phyloP scores from a whole-genome alignment of 345 rosid genomes.

The Boechera divaricarpa region DNA sequence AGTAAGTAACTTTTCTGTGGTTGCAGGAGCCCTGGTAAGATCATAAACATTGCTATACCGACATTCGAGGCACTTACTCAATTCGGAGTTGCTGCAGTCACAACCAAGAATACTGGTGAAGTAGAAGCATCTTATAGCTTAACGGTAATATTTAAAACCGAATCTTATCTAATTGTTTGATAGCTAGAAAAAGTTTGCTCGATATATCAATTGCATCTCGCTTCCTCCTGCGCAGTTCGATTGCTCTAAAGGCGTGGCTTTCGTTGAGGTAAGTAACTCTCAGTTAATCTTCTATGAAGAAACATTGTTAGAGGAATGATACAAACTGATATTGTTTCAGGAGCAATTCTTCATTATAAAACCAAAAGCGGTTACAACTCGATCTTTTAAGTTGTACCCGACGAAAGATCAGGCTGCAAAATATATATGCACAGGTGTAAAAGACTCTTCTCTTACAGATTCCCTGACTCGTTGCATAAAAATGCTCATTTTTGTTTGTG shows the following conservation, averaged over 20 bases:
- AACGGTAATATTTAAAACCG: conserved; percentile 55
- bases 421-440: conserved; percentile 68
- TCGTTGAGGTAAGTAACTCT: conserved; percentile 64
- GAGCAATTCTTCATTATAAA: conserved; percentile 92
- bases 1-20: conserved; percentile 13
- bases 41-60: conserved; percentile 68
- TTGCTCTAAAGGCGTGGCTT: conserved; percentile 79
- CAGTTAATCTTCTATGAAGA: background rate
- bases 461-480: background rate
- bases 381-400: conserved; percentile 78
- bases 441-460: background rate
- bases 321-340: conserved; percentile 47
- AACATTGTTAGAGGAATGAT: conserved; percentile 23
- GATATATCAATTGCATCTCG: conserved; percentile 10
- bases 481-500: conserved; percentile 32
- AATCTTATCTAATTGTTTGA: conserved; percentile 14
- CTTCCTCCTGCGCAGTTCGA: conserved; percentile 61
- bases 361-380: conserved; percentile 62
- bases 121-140: conserved; percentile 94
- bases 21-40: conserved; percentile 91
- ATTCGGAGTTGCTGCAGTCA: conserved; percentile 79
- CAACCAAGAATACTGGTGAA: conserved; percentile 75
- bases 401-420: conserved; percentile 87
- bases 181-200: background rate
- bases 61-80: conserved; percentile 90